phyloP scores from a whole-genome alignment of 768 basidiomycete genomes.

The Russula sp. region DNA sequence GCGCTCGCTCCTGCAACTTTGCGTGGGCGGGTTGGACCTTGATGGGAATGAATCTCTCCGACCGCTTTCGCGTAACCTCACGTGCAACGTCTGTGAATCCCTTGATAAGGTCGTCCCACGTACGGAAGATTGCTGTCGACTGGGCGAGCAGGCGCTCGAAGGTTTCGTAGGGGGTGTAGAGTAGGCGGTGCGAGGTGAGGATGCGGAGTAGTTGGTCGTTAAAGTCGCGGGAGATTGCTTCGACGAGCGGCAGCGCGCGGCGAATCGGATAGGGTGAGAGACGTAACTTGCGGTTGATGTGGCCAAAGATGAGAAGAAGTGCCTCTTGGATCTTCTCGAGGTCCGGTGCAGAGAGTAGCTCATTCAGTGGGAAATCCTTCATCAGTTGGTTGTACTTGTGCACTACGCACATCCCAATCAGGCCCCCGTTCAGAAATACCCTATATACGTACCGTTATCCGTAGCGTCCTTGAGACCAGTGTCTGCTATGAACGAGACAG shows the following conservation, averaged over 20 bases:
- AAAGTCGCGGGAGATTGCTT: conserved; percentile 97
- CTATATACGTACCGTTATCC: conserved; percentile 56
- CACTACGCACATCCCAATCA: conserved; percentile 38
- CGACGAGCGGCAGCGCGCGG: conserved; percentile 91
- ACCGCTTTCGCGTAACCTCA: conserved; percentile 84
- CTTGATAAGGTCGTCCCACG: conserved; percentile 60
- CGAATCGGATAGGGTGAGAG: conserved; percentile 96
- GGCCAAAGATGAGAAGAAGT: conserved; percentile 77
- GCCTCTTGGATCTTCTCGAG: conserved; percentile 92
- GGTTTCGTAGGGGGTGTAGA: conserved; percentile 90
- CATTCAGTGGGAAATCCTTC: conserved; percentile 98
- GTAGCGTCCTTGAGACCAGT: conserved; percentile 94
- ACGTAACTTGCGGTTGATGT: conserved; percentile 92
- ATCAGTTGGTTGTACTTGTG: conserved; percentile 98
- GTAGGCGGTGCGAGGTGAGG: conserved; percentile 81
- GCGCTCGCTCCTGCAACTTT: conserved; percentile 79
- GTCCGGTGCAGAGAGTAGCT: conserved; percentile 93
- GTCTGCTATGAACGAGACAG: conserved; percentile 96
- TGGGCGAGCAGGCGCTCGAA: conserved; percentile 81
- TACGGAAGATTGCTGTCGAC: conserved; percentile 55
- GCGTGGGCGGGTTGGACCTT: conserved; percentile 88
- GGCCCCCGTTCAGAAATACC: not conserved
- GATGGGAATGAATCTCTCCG: conserved; percentile 94
- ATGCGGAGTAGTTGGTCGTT: conserved; percentile 91
- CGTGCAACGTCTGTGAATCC: conserved; percentile 67